Conservation (phyloP, 768 basidiomycete species). For the Tephrocybe sp. region DNA sequence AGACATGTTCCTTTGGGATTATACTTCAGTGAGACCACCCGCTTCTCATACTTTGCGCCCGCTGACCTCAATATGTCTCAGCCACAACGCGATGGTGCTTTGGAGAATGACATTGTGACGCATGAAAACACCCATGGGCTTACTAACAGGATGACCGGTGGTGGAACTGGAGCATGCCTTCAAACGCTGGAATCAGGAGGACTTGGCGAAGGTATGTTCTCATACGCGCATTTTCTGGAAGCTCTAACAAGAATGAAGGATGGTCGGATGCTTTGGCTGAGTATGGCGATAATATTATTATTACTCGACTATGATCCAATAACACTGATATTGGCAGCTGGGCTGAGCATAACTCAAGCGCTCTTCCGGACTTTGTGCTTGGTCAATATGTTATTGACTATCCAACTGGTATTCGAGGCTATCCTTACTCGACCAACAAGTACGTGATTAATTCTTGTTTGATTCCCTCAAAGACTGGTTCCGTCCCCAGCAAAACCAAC, state of each 20-base stretch:
- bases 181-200: conserved; percentile 64
- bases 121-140: conserved; percentile 55
- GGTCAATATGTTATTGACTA: conserved; percentile 48
- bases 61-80: conserved; percentile 18
- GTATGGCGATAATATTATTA: conserved; percentile 17
- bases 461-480: neutral
- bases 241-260: too few relatives aligned
- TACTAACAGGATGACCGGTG: conserved; percentile 52
- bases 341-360: conserved; percentile 30
- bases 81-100: conserved; percentile 61
- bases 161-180: conserved; percentile 58
- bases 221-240: too few relatives aligned
- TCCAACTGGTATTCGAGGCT: conserved; percentile 44
- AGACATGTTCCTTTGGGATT: conserved; percentile 38
- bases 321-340: conserved; percentile 19
- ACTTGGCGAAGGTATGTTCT: conserved; percentile 61
- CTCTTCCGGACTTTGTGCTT: conserved; percentile 28
- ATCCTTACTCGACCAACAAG: conserved; percentile 44
- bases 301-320: neutral
- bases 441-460: neutral
- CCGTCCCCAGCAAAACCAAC: conserved; percentile 23
- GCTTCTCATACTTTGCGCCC: too few relatives aligned
- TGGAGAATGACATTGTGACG: conserved; percentile 59
- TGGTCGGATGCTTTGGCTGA: conserved; percentile 28
- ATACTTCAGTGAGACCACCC: conserved; percentile 32